Conservation (phyloP, 768 basidiomycete species). For the Macrolepiota albuminosa region DNA sequence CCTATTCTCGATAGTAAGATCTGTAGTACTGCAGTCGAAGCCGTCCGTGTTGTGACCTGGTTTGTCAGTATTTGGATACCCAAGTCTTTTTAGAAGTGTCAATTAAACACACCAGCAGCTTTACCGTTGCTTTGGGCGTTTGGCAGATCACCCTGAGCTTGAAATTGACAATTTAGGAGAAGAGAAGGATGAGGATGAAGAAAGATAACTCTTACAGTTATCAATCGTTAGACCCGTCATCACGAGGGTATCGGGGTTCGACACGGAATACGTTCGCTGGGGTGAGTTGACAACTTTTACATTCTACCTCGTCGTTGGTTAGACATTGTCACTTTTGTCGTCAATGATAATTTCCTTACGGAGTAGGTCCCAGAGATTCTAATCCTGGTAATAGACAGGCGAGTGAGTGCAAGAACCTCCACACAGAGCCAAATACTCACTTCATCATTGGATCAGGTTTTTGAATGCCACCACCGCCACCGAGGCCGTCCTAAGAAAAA, state of each 20-base stretch:
- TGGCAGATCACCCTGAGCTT: constrained; percentile 48
- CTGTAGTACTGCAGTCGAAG: constrained; percentile 35
- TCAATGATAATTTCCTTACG: constrained; percentile 14
- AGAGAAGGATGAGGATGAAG: too few relatives aligned
- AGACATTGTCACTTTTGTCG: not conserved
- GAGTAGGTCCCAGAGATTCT: constrained; percentile 32
- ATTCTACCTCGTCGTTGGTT: constrained; percentile 23
- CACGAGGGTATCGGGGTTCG: constrained; percentile 32
- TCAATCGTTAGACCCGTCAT: constrained; percentile 49
- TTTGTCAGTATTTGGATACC: not conserved
- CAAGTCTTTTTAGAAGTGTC: not conserved
- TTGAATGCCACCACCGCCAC: constrained; percentile 30
- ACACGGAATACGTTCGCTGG: constrained; percentile 32
- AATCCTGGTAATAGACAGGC: constrained; percentile 21
- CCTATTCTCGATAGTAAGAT: constrained; percentile 41
- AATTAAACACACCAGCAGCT: constrained; percentile 30
- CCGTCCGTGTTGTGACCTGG: constrained; percentile 47
- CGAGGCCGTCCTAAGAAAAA: constrained; percentile 30
- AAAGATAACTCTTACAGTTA: constrained; percentile 37
- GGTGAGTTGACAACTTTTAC: constrained; percentile 39
- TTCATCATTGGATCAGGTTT: constrained; percentile 45
- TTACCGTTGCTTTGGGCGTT: constrained; percentile 46
- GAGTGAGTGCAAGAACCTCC: not conserved
- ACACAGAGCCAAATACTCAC: constrained; percentile 13
- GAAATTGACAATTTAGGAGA: not conserved